Base-by-base conservation (phyloP, 2,329 filamentous ascomycete species). In the Ophiognomonia clavigignenti-juglandacearum region DNA sequence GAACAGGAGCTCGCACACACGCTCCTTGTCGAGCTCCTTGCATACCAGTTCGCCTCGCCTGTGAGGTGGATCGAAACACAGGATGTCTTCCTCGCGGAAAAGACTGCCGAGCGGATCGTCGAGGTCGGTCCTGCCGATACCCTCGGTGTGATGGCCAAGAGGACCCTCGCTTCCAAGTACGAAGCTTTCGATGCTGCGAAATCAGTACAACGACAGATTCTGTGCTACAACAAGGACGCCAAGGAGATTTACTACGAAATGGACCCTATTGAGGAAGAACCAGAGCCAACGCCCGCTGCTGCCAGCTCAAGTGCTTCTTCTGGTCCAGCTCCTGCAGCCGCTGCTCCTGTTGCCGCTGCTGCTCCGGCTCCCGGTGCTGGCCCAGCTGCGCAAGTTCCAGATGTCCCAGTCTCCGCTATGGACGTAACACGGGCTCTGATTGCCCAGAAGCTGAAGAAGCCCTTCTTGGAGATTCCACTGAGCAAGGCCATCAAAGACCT, bases 21-120 rank as follows among this genome's bases (percentile, higher is more conserved):
- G 58, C 82, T 98, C 71, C 87, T 98, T 66, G 88, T 98, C 57
- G 93, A 98, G 83, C 88, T 98, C 56, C 83, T 98, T 59, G 93
- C 93, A 75, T 98, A 97, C 72, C 93, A 98, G 68, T 98, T 98
- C 70, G 93, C 93, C 61, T 97, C 92, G 45, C 93, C 93, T 42
- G 93, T 98, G 60, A 85, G 93, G 83, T 98, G 93, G 93, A 98
- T 98, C 70, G 93, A 98, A 74, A 98, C 93, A 46, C 93, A 98
- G 73, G 93, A 98, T 92, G 93, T 98, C 60, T 93, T 98, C 63
- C 86, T 98, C 59, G 92, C 86, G 56, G 90, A 97, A 70, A 93
- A 95, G 74, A 86, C 84, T 43, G 95, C 93, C 42, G 93, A 98
- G 78, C 85, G 93, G 64, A 95, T 98, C 64, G 93, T 98, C 61